Percentiles rank a stretch among this genome's conserved stretches.
These are phyloP conservation scores for Staphylotrichum longicolle DNA, from an alignment of 495 filamentous ascomycete species.

Conservation along the genomic window DNA sequence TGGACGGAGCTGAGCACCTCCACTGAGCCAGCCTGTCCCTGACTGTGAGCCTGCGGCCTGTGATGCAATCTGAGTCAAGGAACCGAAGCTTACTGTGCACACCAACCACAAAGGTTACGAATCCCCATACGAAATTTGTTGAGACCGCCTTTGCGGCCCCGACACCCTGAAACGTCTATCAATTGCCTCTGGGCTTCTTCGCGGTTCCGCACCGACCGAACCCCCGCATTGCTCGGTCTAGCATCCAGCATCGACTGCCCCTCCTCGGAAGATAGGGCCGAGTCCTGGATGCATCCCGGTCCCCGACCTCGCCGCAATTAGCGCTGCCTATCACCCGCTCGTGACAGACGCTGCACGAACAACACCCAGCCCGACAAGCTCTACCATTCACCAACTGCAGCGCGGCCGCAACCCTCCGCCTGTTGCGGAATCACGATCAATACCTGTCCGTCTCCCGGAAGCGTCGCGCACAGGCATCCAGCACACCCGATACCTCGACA, in stretches of 20 bases:
- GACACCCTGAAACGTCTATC: neutral
- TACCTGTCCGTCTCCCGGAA: neutral
- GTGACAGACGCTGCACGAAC: neutral
- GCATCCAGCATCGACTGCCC: neutral
- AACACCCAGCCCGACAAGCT: neutral
- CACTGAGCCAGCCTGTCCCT: neutral
- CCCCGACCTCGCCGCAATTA: slow-evolving; percentile 2
- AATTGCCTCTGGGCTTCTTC: neutral
- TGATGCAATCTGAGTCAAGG: slow-evolving; percentile 19
- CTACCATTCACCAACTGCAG: neutral
- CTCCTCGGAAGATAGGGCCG: slow-evolving; percentile 4
- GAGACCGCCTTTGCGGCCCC: neutral
- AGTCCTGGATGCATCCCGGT: neutral
- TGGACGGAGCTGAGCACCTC: neutral
- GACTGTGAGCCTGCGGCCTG: slow-evolving; percentile 8
- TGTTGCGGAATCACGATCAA: neutral
- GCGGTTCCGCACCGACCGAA: neutral
- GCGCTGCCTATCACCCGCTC: slow-evolving; percentile 3
- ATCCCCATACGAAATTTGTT: neutral
- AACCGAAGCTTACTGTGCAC: slow-evolving; percentile 6
- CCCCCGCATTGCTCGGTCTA: neutral
- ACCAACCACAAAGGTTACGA: neutral
- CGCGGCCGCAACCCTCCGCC: neutral
- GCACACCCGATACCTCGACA: neutral
- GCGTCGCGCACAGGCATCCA: neutral